Evolutionary conservation across 352 stramenopile species (phyloP).

Genomic region (Globisporangium nodosum): DNA sequence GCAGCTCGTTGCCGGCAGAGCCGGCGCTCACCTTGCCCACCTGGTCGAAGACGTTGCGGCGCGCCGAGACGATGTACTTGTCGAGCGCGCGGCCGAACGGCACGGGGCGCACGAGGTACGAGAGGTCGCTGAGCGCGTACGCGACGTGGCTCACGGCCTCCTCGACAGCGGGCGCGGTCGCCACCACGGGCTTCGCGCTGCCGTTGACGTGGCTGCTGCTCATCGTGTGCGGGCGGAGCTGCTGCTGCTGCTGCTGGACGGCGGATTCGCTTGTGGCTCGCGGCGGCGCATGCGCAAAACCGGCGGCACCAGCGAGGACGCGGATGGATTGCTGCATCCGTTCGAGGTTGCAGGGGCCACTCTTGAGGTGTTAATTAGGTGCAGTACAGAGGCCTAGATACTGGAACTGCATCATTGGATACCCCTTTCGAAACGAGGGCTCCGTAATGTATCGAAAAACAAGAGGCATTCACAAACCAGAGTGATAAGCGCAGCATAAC

Average conservation of each 20-base stretch:
- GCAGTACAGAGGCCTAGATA: background rate
- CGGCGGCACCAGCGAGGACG: background rate
- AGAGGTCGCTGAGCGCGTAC: constrained; percentile 74
- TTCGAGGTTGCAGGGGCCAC: background rate
- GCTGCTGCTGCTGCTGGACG: background rate
- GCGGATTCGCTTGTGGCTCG: constrained; percentile 1
- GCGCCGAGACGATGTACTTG: constrained; percentile 64
- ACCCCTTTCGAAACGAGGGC: background rate
- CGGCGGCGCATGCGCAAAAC: constrained; percentile 2
- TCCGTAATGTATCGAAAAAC: background rate
- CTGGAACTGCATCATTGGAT: background rate
- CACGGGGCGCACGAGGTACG: constrained; percentile 61
- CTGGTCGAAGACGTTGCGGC: constrained; percentile 77
- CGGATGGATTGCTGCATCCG: constrained; percentile 1
- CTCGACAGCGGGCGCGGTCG: constrained; percentile 33
- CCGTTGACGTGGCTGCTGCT: background rate
- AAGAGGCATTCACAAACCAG: background rate
- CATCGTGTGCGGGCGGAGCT: background rate
- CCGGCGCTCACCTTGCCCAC: constrained; percentile 53
- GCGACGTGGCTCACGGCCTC: constrained; percentile 76
- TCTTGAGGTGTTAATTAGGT: background rate
- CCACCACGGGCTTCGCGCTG: background rate
- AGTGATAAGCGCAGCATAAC: no score
- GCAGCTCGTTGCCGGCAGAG: constrained; percentile 47
- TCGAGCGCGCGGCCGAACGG: constrained; percentile 56